phyloP scores from a whole-genome alignment of 352 stramenopile genomes.

The Phytophthora pini region DNA sequence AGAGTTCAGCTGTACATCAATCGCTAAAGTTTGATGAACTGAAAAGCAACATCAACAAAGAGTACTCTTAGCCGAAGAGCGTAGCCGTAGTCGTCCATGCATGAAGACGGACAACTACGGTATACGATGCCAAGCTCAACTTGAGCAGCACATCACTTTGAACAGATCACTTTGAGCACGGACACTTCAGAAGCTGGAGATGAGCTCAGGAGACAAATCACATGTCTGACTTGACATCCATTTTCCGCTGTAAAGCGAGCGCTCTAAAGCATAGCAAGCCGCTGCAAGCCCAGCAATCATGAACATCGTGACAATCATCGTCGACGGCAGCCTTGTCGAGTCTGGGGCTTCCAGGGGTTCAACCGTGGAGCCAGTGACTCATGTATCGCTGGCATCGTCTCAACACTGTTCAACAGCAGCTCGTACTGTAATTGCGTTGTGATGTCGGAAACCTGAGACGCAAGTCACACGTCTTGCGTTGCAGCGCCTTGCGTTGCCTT shows the following conservation, averaged over 20 bases:
- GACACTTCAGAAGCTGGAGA: conserved; percentile 14
- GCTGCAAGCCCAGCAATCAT: conserved; percentile 1
- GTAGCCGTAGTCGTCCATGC: neutral
- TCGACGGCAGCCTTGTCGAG: conserved; percentile 11
- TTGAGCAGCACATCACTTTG: no score
- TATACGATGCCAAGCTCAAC: no score
- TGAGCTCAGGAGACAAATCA: conserved; percentile 14
- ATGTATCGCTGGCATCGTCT: neutral
- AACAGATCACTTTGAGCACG: neutral
- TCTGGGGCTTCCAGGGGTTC: conserved; percentile 4
- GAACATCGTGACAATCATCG: neutral
- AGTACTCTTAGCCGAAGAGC: no score
- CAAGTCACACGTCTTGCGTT: neutral
- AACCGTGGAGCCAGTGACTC: neutral
- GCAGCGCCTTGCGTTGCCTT: neutral
- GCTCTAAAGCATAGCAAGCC: neutral
- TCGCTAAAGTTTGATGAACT: no score
- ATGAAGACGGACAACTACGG: neutral
- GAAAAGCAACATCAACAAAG: no score
- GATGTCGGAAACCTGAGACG: neutral
- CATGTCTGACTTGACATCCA: conserved; percentile 3
- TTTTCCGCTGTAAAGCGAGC: conserved; percentile 1
- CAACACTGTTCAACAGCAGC: neutral
- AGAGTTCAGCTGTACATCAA: no score
- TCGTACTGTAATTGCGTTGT: neutral